These are phyloP conservation scores for Camellia sinensis DNA, from an alignment of 148 eudicot genomes.

Conservation along the genomic window DNA sequence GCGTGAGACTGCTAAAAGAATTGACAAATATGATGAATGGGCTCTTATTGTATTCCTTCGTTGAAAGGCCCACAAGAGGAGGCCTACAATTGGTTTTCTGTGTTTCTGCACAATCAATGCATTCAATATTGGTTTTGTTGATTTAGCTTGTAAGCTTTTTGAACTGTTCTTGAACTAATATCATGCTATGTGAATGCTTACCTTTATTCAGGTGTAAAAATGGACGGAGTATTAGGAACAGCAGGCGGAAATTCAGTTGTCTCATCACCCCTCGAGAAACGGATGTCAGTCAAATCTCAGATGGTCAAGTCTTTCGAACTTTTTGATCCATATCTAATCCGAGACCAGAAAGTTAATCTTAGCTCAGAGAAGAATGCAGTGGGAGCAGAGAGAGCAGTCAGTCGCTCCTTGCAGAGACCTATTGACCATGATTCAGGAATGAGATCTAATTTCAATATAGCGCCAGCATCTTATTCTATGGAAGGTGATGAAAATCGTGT, in stretches of 20 bases:
- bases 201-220: conserved; percentile 34
- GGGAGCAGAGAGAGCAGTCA: conserved; percentile 54
- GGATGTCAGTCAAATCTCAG: conserved; percentile 33
- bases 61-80: background rate
- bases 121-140: background rate
- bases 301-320: conserved; percentile 32
- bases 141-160: background rate
- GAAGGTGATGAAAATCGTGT: conserved; percentile 39
- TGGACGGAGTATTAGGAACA: conserved; percentile 12
- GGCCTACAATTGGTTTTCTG: background rate
- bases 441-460: conserved; percentile 30
- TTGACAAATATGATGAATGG: background rate
- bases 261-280: conserved; percentile 49
- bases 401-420: conserved; percentile 40
- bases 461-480: conserved; percentile 26
- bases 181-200: background rate
- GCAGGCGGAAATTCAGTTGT: conserved; percentile 35
- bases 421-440: conserved; percentile 35
- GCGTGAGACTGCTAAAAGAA: background rate
- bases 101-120: background rate
- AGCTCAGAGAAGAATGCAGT: conserved; percentile 42
- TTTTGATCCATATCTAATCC: conserved; percentile 28
- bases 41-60: background rate
- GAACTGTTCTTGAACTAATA: background rate
- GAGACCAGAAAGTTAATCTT: conserved; percentile 37